Evolutionary conservation across 2,329 filamentous ascomycete genomes (phyloP), one percentile per base, ranked within the genome.

Genomic region (Verruconis gallopava): DNA sequence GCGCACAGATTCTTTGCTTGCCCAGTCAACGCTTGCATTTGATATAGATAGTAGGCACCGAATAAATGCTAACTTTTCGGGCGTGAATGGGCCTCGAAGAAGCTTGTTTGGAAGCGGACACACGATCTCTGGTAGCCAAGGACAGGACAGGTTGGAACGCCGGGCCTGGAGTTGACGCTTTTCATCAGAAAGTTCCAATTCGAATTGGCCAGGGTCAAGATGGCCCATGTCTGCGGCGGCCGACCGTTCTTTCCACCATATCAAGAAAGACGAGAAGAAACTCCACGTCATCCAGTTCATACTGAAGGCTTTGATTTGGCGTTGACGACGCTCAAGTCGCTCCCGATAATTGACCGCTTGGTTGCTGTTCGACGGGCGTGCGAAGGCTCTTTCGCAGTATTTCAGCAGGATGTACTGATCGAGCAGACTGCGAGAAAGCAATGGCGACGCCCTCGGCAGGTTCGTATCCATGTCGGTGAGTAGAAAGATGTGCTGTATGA

Each of bases 401-500:
- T n/a, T 30, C 9, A 9, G n/a, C 6, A 30, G 25, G 25, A 30
- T 30, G n/a, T 9, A 30, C 9, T n/a, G 25, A 30, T 30, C 25
- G n/a, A 9, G 12, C 25, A 60, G 51, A 22, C 50, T 51, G 3
- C 48, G 39, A n/a, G 58, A 59, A 6, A 73, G 50, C 9, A 53
- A 46, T 0, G 53, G 55, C 0, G 69, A 72, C 4, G 60, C 57
- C 13, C 55, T 55, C 2, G 65, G 57, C 1, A 70, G 50, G 28
- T 66, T 63, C 21, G 67, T 47, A 46, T 71, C 68, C 18, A 65
- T 50, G 4, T 64, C 62, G 20, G 61, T 52, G n/a, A 68, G 54
- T 46, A 73, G 73, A n/a, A 30, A 30, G 36, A 73, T 71, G 32
- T 61, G 57, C 48, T 73, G 65, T n/a, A 73, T 57, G 11, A 73